Base-by-base conservation (phyloP, 2,329 filamentous ascomycete species). In the Arthrobotrys entomopaga region DNA sequence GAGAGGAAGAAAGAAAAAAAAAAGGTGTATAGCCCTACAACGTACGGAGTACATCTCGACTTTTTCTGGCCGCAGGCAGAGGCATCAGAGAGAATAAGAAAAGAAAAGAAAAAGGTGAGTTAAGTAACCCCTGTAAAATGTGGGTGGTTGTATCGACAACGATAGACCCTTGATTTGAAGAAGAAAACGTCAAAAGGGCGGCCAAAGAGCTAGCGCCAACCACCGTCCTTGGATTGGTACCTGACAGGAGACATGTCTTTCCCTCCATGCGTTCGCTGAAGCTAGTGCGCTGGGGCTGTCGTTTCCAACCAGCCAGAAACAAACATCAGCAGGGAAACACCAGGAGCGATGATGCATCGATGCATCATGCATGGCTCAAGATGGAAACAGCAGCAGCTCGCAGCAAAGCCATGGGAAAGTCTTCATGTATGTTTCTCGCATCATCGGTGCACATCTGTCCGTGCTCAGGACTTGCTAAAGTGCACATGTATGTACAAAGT, bases 171-270 rank as follows among this genome's bases (percentile, higher is more conserved):
- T 50, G 57, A 61, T 13, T 7, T 43, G 26, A 26, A 7, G 29
- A 34, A 34, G 50, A 34, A 52, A 69, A 50, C 56, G 56, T 56
- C 56, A 69, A 69, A 60, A 56, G 20, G 50, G 29, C 13, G 6
- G 16, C 42, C 42, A 46, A 10, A 7, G 20, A 50, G 22, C 42
- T 48, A 57, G 38, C 8, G 34, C 40, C 43, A 65, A 42, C 8
- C 1, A 34, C 54, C 54, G 38, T 56, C 65, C 65, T 69, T 49
- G 65, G 65, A 46, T 61, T 61, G 65, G 65, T 69, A 69, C 65
- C 65, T 69, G 65, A 61, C 65, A 69, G 65, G 65, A 69, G 59
- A 59, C 57, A 34, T 48, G 3, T 46, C 29, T 42, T 43, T 29
- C 50, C 50, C 53, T 26, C 52, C 61, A 49, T 13, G 10, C 16